Evolutionary conservation across 768 basidiomycete species (phyloP), one percentile per base, ranked within the genome.

Genomic region (Trametes maxima): DNA sequence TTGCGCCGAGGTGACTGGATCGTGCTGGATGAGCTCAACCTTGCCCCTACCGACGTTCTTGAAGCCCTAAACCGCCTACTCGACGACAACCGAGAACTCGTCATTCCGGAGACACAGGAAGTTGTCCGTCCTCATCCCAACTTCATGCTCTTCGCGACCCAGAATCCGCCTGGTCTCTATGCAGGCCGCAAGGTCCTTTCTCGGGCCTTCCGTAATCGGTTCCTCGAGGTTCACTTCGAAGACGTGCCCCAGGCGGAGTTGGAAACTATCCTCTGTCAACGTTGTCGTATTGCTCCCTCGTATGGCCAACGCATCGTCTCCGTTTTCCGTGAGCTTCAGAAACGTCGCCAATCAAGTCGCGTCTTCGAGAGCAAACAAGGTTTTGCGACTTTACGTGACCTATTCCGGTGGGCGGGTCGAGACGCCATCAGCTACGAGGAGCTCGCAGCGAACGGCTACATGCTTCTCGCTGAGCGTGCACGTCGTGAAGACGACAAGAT

Each of bases 311-410:
- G 85, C 63, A 98, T 98, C 52, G 95, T 98, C 55, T 78, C 77
- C 35, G 96, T 98, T 37, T 99, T 98, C 75, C 88, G 82, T 47
- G 95, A 98, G 71, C 79, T 99, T 3, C 95, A 96, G 72, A 93
- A 92, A 62, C 89, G 94, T 28, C 84, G 97, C 7, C 95, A 98
- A 73, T 84, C 88, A 0, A 84, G 90, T 39, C 86, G 97, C 25
- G 91, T 99, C 39, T 99, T 99, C 70, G 97, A 99, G 75, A 96
- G 94, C 70, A 98, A 95, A 74, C 91, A 96, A 50, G 90, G 95
- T 0, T 99, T 98, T 70, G 97, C 93, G 0, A 99, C 97, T 1
- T 82, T 99, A 4, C 92, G 97, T 42, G 97, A 99, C 71, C 78
- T 99, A 17, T 99, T 99, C 76, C 86, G 97, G 45, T 99, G 97